Evolutionary conservation across 495 filamentous ascomycete genomes (phyloP).

Genomic region (Aspergillus haitiensis): DNA sequence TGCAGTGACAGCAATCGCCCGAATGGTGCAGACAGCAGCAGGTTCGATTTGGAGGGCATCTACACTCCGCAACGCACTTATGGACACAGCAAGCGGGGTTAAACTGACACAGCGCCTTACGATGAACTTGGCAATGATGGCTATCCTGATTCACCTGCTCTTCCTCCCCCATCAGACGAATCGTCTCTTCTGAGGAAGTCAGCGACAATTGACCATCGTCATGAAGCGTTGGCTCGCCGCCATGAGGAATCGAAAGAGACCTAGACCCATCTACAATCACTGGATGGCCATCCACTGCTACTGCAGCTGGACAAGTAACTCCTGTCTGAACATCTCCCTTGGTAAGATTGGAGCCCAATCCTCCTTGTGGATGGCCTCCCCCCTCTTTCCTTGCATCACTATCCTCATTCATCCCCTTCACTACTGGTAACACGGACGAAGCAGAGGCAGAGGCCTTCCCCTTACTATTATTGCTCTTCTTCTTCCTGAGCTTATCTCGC

Average conservation of each 20-base stretch:
- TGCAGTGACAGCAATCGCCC: slow-evolving; percentile 26
- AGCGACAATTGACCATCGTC: neutral
- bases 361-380: neutral
- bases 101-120: slow-evolving; percentile 17
- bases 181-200: neutral
- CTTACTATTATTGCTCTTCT: slow-evolving; percentile 14
- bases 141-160: neutral
- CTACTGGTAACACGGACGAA: neutral
- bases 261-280: slow-evolving; percentile 1
- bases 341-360: neutral
- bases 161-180: neutral
- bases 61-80: slow-evolving; percentile 3
- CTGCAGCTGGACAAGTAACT: neutral
- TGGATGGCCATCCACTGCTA: neutral
- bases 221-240: neutral
- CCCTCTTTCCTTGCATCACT: neutral
- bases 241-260: neutral
- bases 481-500: slow-evolving; percentile 21
- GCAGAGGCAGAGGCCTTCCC: neutral
- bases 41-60: slow-evolving; percentile 18
- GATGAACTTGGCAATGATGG: slow-evolving; percentile 14
- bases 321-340: neutral
- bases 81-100: slow-evolving; percentile 25
- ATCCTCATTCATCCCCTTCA: neutral
- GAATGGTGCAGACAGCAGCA: slow-evolving; percentile 29